These are phyloP conservation scores for Lecanicillium sp. DNA, from an alignment of 2,329 filamentous ascomycete species.

Conservation along the genomic window DNA sequence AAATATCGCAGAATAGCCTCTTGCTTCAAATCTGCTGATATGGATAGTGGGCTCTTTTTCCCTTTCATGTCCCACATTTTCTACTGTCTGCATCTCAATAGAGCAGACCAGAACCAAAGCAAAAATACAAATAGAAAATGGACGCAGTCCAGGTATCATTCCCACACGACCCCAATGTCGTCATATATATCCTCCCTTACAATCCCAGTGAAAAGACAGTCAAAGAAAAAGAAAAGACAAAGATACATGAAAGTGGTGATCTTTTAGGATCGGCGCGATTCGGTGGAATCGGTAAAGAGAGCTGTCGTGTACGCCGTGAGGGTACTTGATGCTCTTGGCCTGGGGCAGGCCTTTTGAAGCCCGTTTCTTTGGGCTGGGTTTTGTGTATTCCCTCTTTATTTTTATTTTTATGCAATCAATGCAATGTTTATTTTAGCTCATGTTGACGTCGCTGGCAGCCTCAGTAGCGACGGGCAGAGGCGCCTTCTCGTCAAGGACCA, in stretches of 20 bases:
- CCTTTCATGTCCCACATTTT: not conserved
- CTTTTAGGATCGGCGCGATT: constrained; percentile 8
- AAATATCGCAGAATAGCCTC: not conserved
- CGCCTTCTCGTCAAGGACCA: constrained; percentile 19
- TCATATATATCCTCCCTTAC: not conserved
- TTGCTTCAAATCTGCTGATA: not conserved
- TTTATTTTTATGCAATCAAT: not conserved
- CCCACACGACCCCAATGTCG: not conserved
- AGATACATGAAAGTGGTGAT: constrained; percentile 7
- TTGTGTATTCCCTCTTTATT: not conserved
- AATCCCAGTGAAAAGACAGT: not conserved
- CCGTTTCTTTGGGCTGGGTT: too few species aligned
- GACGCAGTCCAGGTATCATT: constrained; percentile 12
- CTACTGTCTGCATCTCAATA: not conserved
- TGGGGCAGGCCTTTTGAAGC: too few species aligned
- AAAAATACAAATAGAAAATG: constrained; percentile 1
- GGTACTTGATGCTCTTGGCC: not conserved
- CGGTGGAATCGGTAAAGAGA: not conserved
- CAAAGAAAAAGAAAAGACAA: not conserved
- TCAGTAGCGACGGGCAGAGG: constrained; percentile 22
- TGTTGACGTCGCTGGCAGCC: constrained; percentile 24
- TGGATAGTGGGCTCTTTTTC: too few species aligned
- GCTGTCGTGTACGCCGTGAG: not conserved
- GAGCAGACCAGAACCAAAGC: not conserved
- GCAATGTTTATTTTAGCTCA: constrained; percentile 19